Percentiles rank a stretch among this genome's conserved stretches.
Evolutionary conservation across 2,329 filamentous ascomycete species (phyloP).

Genomic region (Leptoxyphium fumago): DNA sequence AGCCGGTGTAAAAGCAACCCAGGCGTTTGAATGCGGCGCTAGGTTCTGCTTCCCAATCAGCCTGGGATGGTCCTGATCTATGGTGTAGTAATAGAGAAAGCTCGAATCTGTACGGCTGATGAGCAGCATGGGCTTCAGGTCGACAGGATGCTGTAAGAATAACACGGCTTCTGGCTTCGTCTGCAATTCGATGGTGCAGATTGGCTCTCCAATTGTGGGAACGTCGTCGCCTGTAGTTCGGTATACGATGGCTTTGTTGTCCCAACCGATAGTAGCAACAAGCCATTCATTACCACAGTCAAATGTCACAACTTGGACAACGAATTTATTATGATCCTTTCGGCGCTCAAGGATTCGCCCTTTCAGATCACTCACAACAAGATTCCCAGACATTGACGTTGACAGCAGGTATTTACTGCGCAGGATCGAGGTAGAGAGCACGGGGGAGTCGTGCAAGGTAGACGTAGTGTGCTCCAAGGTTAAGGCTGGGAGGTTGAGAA

Average conservation of each 20-base stretch:
- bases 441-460: slow-evolving; percentile 36
- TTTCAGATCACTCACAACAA: slow-evolving; percentile 32
- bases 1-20: slow-evolving; percentile 48
- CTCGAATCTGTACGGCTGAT: slow-evolving; percentile 44
- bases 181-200: slow-evolving; percentile 28
- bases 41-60: slow-evolving; percentile 44
- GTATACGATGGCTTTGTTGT: slow-evolving; percentile 42
- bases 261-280: slow-evolving; percentile 48
- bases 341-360: slow-evolving; percentile 31
- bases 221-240: slow-evolving; percentile 8
- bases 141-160: slow-evolving; percentile 37
- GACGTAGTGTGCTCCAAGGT: slow-evolving; percentile 22
- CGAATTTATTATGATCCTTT: slow-evolving; percentile 45
- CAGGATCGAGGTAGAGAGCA: slow-evolving; percentile 36
- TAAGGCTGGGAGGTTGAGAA: slow-evolving; percentile 26
- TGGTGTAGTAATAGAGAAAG: slow-evolving; percentile 41
- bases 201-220: slow-evolving; percentile 23
- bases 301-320: slow-evolving; percentile 36
- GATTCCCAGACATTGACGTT: slow-evolving; percentile 44
- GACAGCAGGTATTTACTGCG: slow-evolving; percentile 33
- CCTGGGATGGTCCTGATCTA: slow-evolving; percentile 20
- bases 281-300: slow-evolving; percentile 17
- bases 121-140: slow-evolving; percentile 33
- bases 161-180: slow-evolving; percentile 44
- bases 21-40: slow-evolving; percentile 48